These are phyloP conservation scores for Alternaria gaisen DNA, from an alignment of 2,329 filamentous ascomycete species.

Conservation along the genomic window DNA sequence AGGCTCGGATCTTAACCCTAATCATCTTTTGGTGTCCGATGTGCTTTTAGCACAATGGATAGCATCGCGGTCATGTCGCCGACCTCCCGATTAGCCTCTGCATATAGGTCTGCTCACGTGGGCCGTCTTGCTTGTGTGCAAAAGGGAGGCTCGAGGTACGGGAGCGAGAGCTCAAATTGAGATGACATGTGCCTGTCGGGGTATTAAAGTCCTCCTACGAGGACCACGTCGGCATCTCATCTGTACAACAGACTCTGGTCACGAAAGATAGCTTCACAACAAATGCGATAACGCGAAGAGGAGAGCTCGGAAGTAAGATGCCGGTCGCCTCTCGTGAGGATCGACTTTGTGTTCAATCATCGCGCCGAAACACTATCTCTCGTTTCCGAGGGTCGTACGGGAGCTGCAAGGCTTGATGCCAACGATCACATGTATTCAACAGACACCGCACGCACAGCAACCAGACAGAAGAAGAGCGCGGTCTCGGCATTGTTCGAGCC, in stretches of 20 bases:
- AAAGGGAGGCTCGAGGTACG: conserved; percentile 59
- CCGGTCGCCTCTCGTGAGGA: conserved; percentile 59
- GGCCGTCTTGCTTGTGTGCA: conserved; percentile 30
- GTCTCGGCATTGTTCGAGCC: conserved; percentile 40
- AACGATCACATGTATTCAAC: conserved; percentile 36
- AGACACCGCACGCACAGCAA: conserved; percentile 42
- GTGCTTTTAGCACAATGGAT: conserved; percentile 57
- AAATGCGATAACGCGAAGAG: conserved; percentile 49
- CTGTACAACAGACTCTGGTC: conserved; percentile 78
- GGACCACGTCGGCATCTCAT: conserved; percentile 77
- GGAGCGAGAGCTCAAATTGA: conserved; percentile 60
- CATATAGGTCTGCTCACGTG: conserved; percentile 29
- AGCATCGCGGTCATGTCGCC: conserved; percentile 67
- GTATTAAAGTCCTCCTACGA: conserved; percentile 74
- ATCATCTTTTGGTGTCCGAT: conserved; percentile 72
- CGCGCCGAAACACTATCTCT: conserved; percentile 22
- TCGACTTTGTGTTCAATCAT: conserved; percentile 62
- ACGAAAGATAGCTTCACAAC: conserved; percentile 64
- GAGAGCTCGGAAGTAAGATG: conserved; percentile 62
- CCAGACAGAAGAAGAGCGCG: conserved; percentile 50
- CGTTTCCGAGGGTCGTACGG: conserved; percentile 22
- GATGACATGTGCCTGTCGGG: conserved; percentile 76
- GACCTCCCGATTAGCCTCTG: conserved; percentile 68
- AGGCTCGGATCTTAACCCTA: conserved; percentile 98
- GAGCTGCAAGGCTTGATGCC: conserved; percentile 51